Evolutionary conservation across 225 moss, liverwort and hornwort genomes (phyloP).

Genomic region (Physcomitrellopsis africana): DNA sequence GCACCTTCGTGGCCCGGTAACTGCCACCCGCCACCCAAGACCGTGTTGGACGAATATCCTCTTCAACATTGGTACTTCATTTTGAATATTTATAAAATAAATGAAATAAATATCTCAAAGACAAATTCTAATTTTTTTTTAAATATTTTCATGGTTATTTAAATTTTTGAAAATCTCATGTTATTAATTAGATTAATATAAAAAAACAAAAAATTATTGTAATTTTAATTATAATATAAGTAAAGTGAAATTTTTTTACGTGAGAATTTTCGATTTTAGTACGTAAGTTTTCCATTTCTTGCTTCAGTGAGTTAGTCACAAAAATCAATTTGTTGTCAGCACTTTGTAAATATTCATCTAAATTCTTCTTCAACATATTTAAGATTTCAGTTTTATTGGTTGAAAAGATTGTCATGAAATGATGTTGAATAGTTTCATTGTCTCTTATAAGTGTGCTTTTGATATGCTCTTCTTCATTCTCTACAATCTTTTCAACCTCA

Average conservation of each 20-base stretch:
- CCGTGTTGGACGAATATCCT: no score
- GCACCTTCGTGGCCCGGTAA: slow-evolving; percentile 34
- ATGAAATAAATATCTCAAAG: no score
- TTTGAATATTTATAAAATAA: no score
- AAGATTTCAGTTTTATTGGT: slow-evolving; percentile 71
- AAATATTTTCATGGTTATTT: no score
- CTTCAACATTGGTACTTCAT: no score
- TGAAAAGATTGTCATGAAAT: slow-evolving; percentile 52
- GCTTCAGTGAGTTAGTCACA: slow-evolving; percentile 59
- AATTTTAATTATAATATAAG: no score
- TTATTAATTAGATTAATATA: background rate
- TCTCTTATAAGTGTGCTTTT: slow-evolving; percentile 61
- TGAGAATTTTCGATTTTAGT: slow-evolving; percentile 44
- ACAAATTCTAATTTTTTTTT: no score
- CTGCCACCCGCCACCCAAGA: no score
- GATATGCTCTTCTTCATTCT: slow-evolving; percentile 52
- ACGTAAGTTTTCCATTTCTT: slow-evolving; percentile 63
- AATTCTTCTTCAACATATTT: slow-evolving; percentile 62
- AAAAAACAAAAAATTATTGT: no score
- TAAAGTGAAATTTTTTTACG: background rate
- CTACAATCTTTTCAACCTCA: slow-evolving; percentile 58
- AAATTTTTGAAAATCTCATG: no score
- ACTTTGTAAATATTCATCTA: slow-evolving; percentile 60
- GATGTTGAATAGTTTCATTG: slow-evolving; percentile 52
- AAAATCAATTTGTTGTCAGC: slow-evolving; percentile 64